Evolutionary conservation across 306 rosid species (phyloP), one percentile per base, ranked within the genome.

Genomic region (Prunus fruticosa): DNA sequence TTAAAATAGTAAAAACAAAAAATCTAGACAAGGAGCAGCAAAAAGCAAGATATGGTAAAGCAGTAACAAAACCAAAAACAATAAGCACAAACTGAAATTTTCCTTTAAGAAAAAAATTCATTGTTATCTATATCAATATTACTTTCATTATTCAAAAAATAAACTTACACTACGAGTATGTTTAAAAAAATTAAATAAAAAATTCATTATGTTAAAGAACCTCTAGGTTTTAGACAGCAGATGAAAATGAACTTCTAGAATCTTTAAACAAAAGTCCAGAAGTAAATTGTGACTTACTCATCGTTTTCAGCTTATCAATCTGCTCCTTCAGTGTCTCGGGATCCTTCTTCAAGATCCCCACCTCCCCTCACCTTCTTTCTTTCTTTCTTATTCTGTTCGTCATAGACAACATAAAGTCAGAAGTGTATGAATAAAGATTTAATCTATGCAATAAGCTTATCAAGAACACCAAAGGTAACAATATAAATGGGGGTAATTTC

Each of bases 361-460:
- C 99, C 84, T 96, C 98, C 85, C 85, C 99, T 89, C 84, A 96
- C 99, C 93, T 94, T 94, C 83, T 94, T 94, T 10, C 98, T 89
- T 83, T 94, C 98, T 81, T 94, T 94, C 82, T 94, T 94, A 61
- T 94, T 94, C 97, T 94, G 89, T 80, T 43, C 73, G 46, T 3
- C 70, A 74, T 64, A 79, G 72, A 69, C 49, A 81, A 71, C 23
- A 84, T 52, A 30, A 60, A 11, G 19, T 64, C 67, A 81, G 10
- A 61, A 30, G 18, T 2, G 23, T 16, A 41, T 58, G 61, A n/a
- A 53, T 15, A 60, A 60, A 45, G 28, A 43, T 50, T 11, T 3
- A 41, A 46, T 70, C 34, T 11, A 60, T n/a, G 25, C 54, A 12
- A 41, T 30, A 57, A 19, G 19, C 32, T 46, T 46, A 28, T 50